Evolutionary conservation across 768 basidiomycete genomes (phyloP), one percentile per base, ranked within the genome.

Genomic region (Psilocybe tampanensis): DNA sequence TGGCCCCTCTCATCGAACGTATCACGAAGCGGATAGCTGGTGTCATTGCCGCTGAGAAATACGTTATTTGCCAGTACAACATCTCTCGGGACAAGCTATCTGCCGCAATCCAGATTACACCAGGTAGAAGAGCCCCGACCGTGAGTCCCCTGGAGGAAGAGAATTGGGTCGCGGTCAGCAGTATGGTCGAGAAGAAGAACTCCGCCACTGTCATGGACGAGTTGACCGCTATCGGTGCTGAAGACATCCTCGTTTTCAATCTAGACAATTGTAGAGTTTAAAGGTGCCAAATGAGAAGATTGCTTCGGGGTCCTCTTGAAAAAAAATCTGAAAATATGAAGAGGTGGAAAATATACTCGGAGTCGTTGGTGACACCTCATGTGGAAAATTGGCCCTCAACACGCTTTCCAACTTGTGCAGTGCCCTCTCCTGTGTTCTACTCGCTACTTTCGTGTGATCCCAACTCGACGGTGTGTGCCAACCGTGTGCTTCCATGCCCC

Each of bases 241-340:
- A 93, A 71, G 97, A 99, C 68, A 82, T 98, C 44, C 73, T 98
- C 62, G 85, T 95, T 51, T 90, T 96, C 68, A 91, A 86, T 60
- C 73, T 99, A 62, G 88, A 94, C 70, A 98, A 98, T 71, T 98
- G 95, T 78, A 84, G 95, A 71, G 95, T 98, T 26, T 93, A 76
- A n/a, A 71, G 24, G 48, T 44, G 33, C 41, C 39, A 57, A 50
- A 51, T 51, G 15, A 55, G 49, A 44, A 2, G 44, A 33, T 39
- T 63, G 56, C 42, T 54, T 29, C 45, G 47, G 44, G 26, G 41
- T 24, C 23, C 50, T 22, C 24, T 47, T 8, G 9, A 21, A 43
- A 42, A 12, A 13, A 44, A 29, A 24, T 26, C 13, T 29, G 22
- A 26, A 39, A 44, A 44, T 23, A 9, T 11, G 24, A 42, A 51